Base-by-base conservation (phyloP, 2,329 filamentous ascomycete genomes). In the Colletotrichum sp. region DNA sequence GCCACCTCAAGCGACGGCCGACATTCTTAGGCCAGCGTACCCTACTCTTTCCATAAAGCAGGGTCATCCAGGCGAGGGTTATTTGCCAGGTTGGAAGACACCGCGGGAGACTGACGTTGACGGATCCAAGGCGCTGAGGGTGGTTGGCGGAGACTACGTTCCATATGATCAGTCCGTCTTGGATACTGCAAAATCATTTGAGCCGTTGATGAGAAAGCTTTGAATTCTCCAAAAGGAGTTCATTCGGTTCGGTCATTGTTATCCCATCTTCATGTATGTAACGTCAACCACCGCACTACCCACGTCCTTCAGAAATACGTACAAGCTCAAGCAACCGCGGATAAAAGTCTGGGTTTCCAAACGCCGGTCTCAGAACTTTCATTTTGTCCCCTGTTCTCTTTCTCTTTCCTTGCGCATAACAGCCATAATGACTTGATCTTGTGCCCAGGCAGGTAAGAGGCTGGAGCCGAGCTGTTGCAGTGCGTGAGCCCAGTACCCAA, bases 41-140 rank as follows among this genome's bases (percentile, higher is more conserved):
- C 84, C 84, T 2, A 82, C 82, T 10, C 81, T 84, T 43, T 18
- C 16, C 4, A 87, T 88, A 48, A 24, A 79, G 5, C 73, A 82
- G 61, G 86, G 86, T 0, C 80, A 75, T 16, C 85, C 84, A 0
- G 86, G 86, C 1, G 76, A 84, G 77, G 86, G 85, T 2, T 88
- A 88, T 78, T 43, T 69, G 1, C 73, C 78, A 0, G 80, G 76
- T 3, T 82, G 79, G 36, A 62, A 69, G 3, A 18, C 32, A 10
- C 30, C 66, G n/a, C n/a, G 18, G 32, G 66, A 58, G 10, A 61
- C 28, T 14, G 52, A 58, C 8, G n/a, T 69, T 21, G 66, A 69
- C 13, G 66, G 66, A 14, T 36, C 28, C 66, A 69, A 69, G 52
- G 66, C 66, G 28, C 48, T 36, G 48, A 36, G 52, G n/a, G 55